Evolutionary conservation across 345 rosid species (phyloP).

Genomic region (Corchorus olitorius): DNA sequence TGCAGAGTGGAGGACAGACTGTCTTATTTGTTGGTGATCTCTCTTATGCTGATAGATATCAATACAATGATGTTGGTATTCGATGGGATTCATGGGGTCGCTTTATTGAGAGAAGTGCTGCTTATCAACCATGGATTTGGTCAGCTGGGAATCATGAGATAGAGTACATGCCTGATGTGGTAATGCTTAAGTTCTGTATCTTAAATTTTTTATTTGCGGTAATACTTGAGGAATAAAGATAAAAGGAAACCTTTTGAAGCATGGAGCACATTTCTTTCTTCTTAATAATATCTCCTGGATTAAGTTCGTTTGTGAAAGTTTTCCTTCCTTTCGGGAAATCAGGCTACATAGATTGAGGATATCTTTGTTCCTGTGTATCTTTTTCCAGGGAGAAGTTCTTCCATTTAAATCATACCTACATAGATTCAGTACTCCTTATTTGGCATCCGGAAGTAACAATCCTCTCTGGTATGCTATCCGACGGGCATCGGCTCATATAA

Average conservation of each 20-base stretch:
- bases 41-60: constrained; percentile 92
- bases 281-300: neutral
- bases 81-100: constrained; percentile 98
- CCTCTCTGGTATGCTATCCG: constrained; percentile 92
- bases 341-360: neutral
- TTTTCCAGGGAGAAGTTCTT: constrained; percentile 62
- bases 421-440: constrained; percentile 79
- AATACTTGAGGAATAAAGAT: neutral
- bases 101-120: constrained; percentile 83
- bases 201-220: constrained; percentile 1
- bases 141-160: constrained; percentile 94
- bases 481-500: constrained; percentile 93
- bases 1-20: constrained; percentile 81
- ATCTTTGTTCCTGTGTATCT: neutral
- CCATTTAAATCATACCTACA: constrained; percentile 87
- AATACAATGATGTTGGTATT: constrained; percentile 69
- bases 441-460: constrained; percentile 73
- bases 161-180: constrained; percentile 94
- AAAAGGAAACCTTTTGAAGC: neutral
- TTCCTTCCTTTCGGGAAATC: neutral
- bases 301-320: neutral
- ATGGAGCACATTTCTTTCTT: neutral
- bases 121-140: constrained; percentile 98
- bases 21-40: constrained; percentile 94
- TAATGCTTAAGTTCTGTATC: constrained; percentile 29